A percentile compares a stretch with the other conserved stretches of the same genome.
phyloP scores from a whole-genome alignment of 805 yeast genomes.

The Naumovozyma dairenensis region DNA sequence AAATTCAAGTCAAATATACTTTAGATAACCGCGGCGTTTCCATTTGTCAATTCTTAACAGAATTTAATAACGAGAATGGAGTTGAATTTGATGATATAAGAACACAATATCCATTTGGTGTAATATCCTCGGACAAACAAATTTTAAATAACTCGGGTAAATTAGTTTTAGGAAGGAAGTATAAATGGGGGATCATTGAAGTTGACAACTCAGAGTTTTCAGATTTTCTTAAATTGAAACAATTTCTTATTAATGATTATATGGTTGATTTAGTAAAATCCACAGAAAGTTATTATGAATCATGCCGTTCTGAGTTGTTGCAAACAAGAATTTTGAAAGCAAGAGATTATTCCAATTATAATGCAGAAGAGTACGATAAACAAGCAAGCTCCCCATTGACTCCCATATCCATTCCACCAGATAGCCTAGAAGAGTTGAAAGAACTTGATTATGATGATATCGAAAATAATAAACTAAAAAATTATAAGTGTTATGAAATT shows the following conservation, averaged over 20 bases:
- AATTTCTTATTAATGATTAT: conserved; percentile 55
- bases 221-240: conserved; percentile 60
- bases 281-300: conserved; percentile 68
- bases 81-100: conserved; percentile 30
- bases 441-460: conserved; percentile 20
- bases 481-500: conserved; percentile 32
- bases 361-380: neutral
- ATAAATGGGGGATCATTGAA: conserved; percentile 81
- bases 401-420: too few species aligned
- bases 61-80: conserved; percentile 29
- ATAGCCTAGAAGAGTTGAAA: conserved; percentile 7
- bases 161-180: conserved; percentile 61
- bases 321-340: conserved; percentile 33
- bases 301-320: conserved; percentile 51
- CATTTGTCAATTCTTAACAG: conserved; percentile 41
- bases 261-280: conserved; percentile 70
- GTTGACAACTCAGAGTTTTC: conserved; percentile 70
- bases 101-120: conserved; percentile 53
- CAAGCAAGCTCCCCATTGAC: conserved; percentile 1
- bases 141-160: conserved; percentile 37
- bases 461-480: conserved; percentile 28
- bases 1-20: conserved; percentile 40
- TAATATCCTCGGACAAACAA: conserved; percentile 55
- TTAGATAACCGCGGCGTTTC: conserved; percentile 47
- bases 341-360: conserved; percentile 11